A percentile compares a stretch with the other conserved stretches of the same genome.
These are phyloP conservation scores for Eimeria sp. DNA, from an alignment of 169 alveolate genomes.

Conservation along the genomic window DNA sequence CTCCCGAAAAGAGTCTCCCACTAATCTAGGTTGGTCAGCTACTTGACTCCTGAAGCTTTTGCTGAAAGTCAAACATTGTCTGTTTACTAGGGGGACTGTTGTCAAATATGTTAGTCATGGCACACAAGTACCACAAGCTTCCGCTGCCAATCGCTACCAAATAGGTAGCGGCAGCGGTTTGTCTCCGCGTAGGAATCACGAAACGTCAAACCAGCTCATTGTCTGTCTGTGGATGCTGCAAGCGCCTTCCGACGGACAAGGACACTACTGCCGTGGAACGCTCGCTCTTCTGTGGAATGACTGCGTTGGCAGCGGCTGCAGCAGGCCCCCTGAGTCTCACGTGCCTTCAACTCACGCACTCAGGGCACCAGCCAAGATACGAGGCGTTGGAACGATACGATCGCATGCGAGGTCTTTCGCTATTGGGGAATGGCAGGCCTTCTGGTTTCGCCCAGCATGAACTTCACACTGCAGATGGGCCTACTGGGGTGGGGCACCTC, in stretches of 20 bases:
- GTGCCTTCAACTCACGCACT: constrained; percentile 30
- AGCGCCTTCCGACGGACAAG: constrained; percentile 65
- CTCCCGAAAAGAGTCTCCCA: neutral
- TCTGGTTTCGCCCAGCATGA: constrained; percentile 54
- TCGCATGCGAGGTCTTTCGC: constrained; percentile 19
- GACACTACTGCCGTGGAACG: constrained; percentile 57
- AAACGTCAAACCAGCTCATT: constrained; percentile 73
- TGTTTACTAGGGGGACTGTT: neutral
- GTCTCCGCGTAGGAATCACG: constrained; percentile 39
- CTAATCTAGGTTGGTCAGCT: neutral
- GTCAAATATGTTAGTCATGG: constrained; percentile 53
- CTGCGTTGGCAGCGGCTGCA: constrained; percentile 73
- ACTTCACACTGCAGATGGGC: constrained; percentile 57
- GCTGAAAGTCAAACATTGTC: constrained; percentile 14
- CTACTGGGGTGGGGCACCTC: constrained; percentile 43
- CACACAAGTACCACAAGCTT: constrained; percentile 70
- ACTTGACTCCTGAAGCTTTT: neutral
- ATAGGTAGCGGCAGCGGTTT: constrained; percentile 25
- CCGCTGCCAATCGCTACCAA: constrained; percentile 57
- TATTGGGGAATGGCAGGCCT: constrained; percentile 11
- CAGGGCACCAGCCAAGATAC: constrained; percentile 58
- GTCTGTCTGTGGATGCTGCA: constrained; percentile 57
- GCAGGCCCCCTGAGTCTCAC: constrained; percentile 63
- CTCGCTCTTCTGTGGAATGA: constrained; percentile 25
- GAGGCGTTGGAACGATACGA: constrained; percentile 50